Conservation (phyloP, 2,329 filamentous ascomycete genomes). For the Cercospora berteroae region DNA sequence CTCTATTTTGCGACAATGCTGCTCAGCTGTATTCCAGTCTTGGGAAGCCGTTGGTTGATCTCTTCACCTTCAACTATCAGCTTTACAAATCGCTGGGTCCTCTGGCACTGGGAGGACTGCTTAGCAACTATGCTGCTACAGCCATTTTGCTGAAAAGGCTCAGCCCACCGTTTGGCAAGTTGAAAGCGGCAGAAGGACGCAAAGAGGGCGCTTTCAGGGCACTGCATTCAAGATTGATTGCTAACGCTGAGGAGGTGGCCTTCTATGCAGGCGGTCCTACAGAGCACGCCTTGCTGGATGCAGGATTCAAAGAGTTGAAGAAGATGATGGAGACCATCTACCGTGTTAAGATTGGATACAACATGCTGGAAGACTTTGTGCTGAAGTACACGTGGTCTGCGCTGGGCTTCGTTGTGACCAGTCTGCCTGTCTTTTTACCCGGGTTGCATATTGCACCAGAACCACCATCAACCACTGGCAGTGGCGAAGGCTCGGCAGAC, state of each 20-base stretch:
- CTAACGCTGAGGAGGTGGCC: slow-evolving; percentile 95
- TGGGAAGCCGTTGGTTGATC: slow-evolving; percentile 96
- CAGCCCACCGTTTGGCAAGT: slow-evolving; percentile 92
- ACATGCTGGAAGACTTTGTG: slow-evolving; percentile 97
- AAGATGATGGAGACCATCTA: slow-evolving; percentile 99
- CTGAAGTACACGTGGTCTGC: slow-evolving; percentile 99
- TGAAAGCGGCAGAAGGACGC: slow-evolving; percentile 92
- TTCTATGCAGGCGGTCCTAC: slow-evolving; percentile 96
- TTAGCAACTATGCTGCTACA: slow-evolving; percentile 92
- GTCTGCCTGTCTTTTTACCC: slow-evolving; percentile 88
- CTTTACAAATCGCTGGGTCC: slow-evolving; percentile 88
- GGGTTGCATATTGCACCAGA: slow-evolving; percentile 75
- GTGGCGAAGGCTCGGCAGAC: background rate
- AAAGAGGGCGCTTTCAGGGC: slow-evolving; percentile 94
- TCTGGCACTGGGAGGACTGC: slow-evolving; percentile 76
- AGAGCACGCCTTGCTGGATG: slow-evolving; percentile 88
- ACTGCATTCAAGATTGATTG: slow-evolving; percentile 85
- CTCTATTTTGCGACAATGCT: slow-evolving; percentile 88
- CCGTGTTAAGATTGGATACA: slow-evolving; percentile 95
- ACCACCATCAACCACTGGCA: slow-evolving; percentile 56
- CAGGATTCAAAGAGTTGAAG: slow-evolving; percentile 88
- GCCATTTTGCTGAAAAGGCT: slow-evolving; percentile 83
- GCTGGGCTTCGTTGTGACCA: slow-evolving; percentile 91
- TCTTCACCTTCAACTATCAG: slow-evolving; percentile 98
- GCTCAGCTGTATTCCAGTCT: slow-evolving; percentile 92